Evolutionary conservation across 805 yeast species (phyloP).

Genomic region (Candida hispaniensis): DNA sequence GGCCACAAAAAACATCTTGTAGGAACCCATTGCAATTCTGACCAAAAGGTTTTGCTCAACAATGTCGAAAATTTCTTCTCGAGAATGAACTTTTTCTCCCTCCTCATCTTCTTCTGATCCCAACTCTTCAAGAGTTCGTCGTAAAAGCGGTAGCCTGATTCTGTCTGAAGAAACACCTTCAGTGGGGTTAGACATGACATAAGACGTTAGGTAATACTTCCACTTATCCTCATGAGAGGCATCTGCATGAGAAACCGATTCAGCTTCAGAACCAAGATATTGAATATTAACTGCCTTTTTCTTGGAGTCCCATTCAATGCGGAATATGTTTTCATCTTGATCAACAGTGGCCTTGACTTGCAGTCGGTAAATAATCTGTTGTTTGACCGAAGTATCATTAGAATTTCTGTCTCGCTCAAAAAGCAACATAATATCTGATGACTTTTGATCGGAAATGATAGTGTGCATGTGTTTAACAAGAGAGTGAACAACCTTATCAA

Average conservation of each 20-base stretch:
- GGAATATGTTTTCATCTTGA: slow-evolving; percentile 87
- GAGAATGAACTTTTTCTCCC: slow-evolving; percentile 31
- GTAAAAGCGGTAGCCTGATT: slow-evolving; percentile 69
- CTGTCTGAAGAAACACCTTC: slow-evolving; percentile 82
- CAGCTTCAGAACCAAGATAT: slow-evolving; percentile 62
- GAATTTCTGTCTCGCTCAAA: slow-evolving; percentile 71
- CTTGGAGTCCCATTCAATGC: slow-evolving; percentile 57
- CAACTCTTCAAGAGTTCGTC: slow-evolving; percentile 30
- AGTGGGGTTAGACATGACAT: slow-evolving; percentile 90
- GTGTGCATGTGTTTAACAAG: slow-evolving; percentile 79
- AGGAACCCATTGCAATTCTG: slow-evolving; percentile 66
- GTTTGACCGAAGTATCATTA: slow-evolving; percentile 59
- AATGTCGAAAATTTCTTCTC: slow-evolving; percentile 19
- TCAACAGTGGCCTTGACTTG: slow-evolving; percentile 71
- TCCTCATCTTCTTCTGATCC: slow-evolving; percentile 19
- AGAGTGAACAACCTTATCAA: slow-evolving; percentile 83
- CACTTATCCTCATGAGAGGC: slow-evolving; percentile 77
- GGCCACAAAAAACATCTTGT: slow-evolving; percentile 69
- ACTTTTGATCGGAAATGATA: slow-evolving; percentile 64
- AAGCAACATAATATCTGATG: slow-evolving; percentile 67
- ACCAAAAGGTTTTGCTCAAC: slow-evolving; percentile 60
- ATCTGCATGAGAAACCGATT: slow-evolving; percentile 38
- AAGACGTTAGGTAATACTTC: slow-evolving; percentile 89
- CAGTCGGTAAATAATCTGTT: slow-evolving; percentile 84
- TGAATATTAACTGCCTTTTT: slow-evolving; percentile 53